phyloP scores from a whole-genome alignment of 208 protist genomes.

The Acanthamoeba pearcei region DNA sequence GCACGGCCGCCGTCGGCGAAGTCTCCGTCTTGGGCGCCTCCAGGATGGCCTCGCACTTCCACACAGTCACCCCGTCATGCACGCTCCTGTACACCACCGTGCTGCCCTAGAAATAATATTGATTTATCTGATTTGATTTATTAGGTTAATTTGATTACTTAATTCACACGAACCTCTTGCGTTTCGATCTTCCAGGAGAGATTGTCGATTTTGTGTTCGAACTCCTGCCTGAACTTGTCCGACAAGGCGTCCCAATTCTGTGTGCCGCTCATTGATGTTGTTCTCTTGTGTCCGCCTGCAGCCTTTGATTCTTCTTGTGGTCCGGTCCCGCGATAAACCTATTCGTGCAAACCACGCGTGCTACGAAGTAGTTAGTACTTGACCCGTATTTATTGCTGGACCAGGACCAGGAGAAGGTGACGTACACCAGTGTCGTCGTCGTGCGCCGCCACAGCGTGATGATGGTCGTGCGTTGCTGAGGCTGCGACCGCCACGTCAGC shows the following conservation, averaged over 20 bases:
- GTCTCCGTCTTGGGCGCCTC: not conserved
- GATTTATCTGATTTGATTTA: too few species aligned
- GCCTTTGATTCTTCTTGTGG: too few species aligned
- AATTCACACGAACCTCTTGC: not conserved
- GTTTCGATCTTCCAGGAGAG: not conserved
- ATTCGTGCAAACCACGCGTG: too few species aligned
- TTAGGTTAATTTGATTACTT: not conserved
- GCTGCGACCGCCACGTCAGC: not conserved
- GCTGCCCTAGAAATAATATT: slow-evolving; percentile 3
- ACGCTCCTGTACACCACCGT: not conserved
- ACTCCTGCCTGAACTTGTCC: slow-evolving; percentile 11
- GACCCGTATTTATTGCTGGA: too few species aligned
- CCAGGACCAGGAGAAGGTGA: too few species aligned
- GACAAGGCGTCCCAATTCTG: not conserved
- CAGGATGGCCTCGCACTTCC: slow-evolving; percentile 30
- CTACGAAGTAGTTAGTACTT: too few species aligned
- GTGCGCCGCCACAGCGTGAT: too few species aligned
- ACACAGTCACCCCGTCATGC: not conserved
- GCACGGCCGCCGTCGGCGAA: not conserved
- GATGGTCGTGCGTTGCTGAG: not conserved
- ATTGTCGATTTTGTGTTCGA: not conserved
- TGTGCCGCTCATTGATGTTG: not conserved
- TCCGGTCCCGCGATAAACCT: too few species aligned
- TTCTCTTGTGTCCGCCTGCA: not conserved
- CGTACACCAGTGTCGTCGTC: too few species aligned